Base-by-base conservation (phyloP, 768 basidiomycete genomes). In the Leccinum incarnatum region DNA sequence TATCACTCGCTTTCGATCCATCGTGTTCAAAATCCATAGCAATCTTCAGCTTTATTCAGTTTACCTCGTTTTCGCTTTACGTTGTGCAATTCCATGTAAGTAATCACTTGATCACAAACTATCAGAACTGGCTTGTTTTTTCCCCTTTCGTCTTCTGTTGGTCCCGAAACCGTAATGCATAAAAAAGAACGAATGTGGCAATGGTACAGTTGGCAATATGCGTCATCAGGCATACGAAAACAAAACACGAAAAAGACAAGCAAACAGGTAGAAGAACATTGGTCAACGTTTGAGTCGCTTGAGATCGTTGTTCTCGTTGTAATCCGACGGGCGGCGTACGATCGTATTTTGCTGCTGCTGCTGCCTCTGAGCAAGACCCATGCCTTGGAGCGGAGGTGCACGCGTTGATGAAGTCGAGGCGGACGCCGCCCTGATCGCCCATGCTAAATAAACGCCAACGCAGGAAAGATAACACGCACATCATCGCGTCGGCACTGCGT, bases 251-350 rank as follows among this genome's bases (percentile, higher is more conserved):
- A 30, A 34, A 50, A 36, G 36, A 32, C 49, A 25, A 51, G 17
- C 3, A 63, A 19, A 42, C 11, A 51, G 34, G 27, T 27, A 37
- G 29, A 36, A 2, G n/a, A 45, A 5, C 21, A n/a, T 45, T 5
- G 49, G 19, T 64, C 67, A 81, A 57, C 73, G 72, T 63, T 71
- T 76, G 51, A 76, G 21, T 46, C 83, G 74, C 68, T 86, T 86
- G 47, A 76, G 42, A 32, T 65, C 67, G 17, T 48, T 56, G 10
- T 55, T 51, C 15, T 63, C 65, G 12, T 12, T 27, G 17, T 54
- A 19, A 14, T 81, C 78, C 15, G 69, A 56, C 65, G 70, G 51
- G 61, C 69, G 58, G 59, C 63, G 58, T 42, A 23, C 36, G 42
- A 30, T 25, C 10, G 56, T 19, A 42, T 58, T 55, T 25, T 65